phyloP scores from a whole-genome alignment of 225 moss, liverwort and hornwort species.

The Physcomitrellopsis africana region DNA sequence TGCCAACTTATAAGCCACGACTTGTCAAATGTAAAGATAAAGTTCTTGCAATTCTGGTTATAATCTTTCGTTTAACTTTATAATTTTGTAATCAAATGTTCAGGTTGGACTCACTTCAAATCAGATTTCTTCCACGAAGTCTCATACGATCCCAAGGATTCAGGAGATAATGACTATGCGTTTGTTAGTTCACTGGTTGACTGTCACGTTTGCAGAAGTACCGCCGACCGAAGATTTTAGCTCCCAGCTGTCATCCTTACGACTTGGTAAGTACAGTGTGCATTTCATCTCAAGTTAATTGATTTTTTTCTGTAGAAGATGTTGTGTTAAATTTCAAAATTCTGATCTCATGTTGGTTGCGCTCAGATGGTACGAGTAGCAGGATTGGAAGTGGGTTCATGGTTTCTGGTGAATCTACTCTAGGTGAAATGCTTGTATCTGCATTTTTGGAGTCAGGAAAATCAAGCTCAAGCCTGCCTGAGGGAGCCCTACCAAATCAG shows the following conservation, averaged over 20 bases:
- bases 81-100: slow-evolving; percentile 9
- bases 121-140: slow-evolving; percentile 72
- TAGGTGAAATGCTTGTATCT: slow-evolving; percentile 84
- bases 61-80: neutral
- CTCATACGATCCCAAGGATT: slow-evolving; percentile 73
- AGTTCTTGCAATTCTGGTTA: slow-evolving; percentile 7
- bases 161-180: slow-evolving; percentile 75
- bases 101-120: slow-evolving; percentile 73
- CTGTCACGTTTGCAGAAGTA: slow-evolving; percentile 92
- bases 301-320: neutral
- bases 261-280: slow-evolving; percentile 64
- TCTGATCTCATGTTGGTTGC: slow-evolving; percentile 28
- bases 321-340: slow-evolving; percentile 13
- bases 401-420: slow-evolving; percentile 76
- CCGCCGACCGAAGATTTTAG: slow-evolving; percentile 95
- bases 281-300: slow-evolving; percentile 21
- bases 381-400: slow-evolving; percentile 58
- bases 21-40: slow-evolving; percentile 14
- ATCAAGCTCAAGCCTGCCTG: slow-evolving; percentile 39
- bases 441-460: slow-evolving; percentile 63
- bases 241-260: slow-evolving; percentile 89
- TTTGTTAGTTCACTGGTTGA: slow-evolving; percentile 89
- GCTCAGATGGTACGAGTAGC: slow-evolving; percentile 60
- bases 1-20: slow-evolving; percentile 1
- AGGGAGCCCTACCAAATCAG: slow-evolving; percentile 67